Base-by-base conservation (phyloP, 495 filamentous ascomycete genomes). In the Talaromyces ruber region DNA sequence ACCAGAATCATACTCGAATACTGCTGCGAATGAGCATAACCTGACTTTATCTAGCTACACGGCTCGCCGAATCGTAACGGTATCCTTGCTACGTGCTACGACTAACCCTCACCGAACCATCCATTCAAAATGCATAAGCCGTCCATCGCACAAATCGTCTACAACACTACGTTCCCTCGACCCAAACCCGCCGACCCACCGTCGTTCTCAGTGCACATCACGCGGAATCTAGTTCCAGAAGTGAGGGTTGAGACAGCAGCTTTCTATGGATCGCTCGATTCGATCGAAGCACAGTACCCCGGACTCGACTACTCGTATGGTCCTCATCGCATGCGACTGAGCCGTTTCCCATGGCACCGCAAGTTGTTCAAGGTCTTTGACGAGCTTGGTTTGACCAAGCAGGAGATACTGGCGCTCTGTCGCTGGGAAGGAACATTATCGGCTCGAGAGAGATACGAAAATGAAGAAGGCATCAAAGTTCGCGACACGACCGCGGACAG, bases 351-450 rank as follows among this genome's bases (percentile, higher is more conserved):
- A 2, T 91, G 88, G 84, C 92, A 97, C 72, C 85, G 85, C 61
- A 81, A 83, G 65, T 81, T 97, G 1, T 96, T 97, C 74, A 83
- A 84, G 37, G 88, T 86, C 39, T 95, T 97, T 65, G 90, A 97
- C 67, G 79, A 78, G 45, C 81, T 97, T 21, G 79, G 84, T 39
- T 74, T 96, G n/a, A 94, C 92, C 0, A 75, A 83, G 39, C 74
- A 78, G 56, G 92, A 97, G 67, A 95, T 97, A 64, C 77, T 82
- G 1, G 82, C 78, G 12, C 76, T 97, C 62, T 96, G 92, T 64
- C 88, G 88, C 67, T 97, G 92, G 92, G 91, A 96, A 70, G 92
- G 92, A n/a, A 96, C 92, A 58, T 88, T 88, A 65, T 95, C 88
- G 79, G 92, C 92, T 29, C 88, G 91, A 62, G 86, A 93, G 69